Evolutionary conservation across 2,329 filamentous ascomycete species (phyloP).

Genomic region (Colletotrichum chlorophyti): DNA sequence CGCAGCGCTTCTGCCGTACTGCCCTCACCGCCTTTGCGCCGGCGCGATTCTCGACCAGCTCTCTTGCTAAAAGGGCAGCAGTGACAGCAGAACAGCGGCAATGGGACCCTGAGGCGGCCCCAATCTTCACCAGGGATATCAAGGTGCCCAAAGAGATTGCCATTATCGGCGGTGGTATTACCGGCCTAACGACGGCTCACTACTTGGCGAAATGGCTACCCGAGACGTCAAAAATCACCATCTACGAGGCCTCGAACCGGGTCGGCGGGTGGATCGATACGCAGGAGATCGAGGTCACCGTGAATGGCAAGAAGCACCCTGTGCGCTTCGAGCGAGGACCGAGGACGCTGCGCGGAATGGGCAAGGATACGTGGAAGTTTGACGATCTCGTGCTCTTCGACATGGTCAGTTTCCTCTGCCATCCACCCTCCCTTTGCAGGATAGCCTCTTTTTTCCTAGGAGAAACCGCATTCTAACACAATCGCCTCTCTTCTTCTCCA

Average conservation of each 20-base stretch:
- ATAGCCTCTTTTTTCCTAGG: constrained; percentile 15
- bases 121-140: background rate
- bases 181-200: constrained; percentile 80
- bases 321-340: constrained; percentile 87
- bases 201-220: constrained; percentile 76
- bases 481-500: background rate
- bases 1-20: constrained; percentile 17
- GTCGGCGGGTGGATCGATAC: constrained; percentile 88
- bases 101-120: background rate
- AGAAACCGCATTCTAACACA: too few relatives aligned
- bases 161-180: constrained; percentile 82
- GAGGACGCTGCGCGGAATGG: constrained; percentile 70
- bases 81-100: background rate
- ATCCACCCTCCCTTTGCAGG: constrained; percentile 32
- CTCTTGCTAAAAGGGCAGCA: background rate
- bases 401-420: constrained; percentile 60
- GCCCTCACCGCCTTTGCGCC: background rate
- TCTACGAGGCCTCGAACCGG: constrained; percentile 76
- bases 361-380: constrained; percentile 47
- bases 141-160: constrained; percentile 55
- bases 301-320: constrained; percentile 58
- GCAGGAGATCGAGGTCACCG: constrained; percentile 61
- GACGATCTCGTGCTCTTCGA: constrained; percentile 73
- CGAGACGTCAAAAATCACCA: constrained; percentile 69
- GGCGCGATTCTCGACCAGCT: constrained; percentile 13